These are phyloP conservation scores for Pseudoscleropodium purum DNA, from an alignment of 225 moss, liverwort and hornwort species.

Conservation along the genomic window DNA sequence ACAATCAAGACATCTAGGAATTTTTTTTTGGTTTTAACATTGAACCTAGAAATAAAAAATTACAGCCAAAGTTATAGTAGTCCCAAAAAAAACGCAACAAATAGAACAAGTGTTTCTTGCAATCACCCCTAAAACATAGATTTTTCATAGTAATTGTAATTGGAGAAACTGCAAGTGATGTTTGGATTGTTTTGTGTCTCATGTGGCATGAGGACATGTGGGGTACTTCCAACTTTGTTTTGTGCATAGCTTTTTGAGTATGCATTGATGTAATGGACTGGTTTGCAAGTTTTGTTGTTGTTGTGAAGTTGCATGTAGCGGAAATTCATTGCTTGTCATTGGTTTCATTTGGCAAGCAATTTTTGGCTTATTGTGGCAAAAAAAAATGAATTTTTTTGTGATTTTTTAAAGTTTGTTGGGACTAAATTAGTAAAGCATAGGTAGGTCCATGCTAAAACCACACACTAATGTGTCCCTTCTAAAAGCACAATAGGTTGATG, in stretches of 20 bases:
- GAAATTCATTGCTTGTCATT: neutral
- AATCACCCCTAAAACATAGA: too few relatives aligned
- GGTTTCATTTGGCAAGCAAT: neutral
- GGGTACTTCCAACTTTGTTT: neutral
- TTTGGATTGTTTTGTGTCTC: neutral
- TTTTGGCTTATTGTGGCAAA: too few relatives aligned
- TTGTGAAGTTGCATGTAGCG: neutral
- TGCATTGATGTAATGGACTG: neutral
- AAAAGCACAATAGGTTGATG: neutral
- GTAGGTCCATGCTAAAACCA: neutral
- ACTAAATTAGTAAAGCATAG: neutral
- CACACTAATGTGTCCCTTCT: neutral
- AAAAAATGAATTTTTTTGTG: too few relatives aligned
- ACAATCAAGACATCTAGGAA: too few relatives aligned
- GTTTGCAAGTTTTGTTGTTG: neutral
- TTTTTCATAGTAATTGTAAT: too few relatives aligned
- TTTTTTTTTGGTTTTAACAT: too few relatives aligned
- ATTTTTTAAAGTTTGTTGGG: neutral
- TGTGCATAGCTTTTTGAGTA: neutral
- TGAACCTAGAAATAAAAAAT: too few relatives aligned
- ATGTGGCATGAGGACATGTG: neutral
- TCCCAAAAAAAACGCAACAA: too few relatives aligned
- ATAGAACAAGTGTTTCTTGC: too few relatives aligned
- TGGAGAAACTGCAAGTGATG: neutral
- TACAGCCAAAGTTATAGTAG: too few relatives aligned